Percentiles rank a stretch among this genome's conserved stretches.
Conservation (phyloP, 2,329 filamentous ascomycete genomes). For the Knoxdaviesia capensis region DNA sequence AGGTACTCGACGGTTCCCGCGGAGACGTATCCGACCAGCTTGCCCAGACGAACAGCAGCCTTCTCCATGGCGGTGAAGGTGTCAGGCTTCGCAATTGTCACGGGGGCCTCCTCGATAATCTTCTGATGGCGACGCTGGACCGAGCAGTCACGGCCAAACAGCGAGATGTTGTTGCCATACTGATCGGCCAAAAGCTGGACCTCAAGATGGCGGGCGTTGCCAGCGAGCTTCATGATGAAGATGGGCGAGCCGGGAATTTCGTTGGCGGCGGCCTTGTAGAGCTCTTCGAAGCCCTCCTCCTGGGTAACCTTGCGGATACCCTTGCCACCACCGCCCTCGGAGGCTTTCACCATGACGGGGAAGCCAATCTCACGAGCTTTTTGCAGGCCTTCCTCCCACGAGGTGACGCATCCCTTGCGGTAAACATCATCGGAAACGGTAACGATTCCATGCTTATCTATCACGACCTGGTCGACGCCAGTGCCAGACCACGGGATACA, state of each 20-base stretch:
- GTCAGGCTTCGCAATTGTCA: conserved; percentile 75
- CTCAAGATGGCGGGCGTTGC: conserved; percentile 89
- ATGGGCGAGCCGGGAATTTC: conserved; percentile 98
- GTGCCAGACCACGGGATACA: conserved; percentile 99
- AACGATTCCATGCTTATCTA: conserved; percentile 72
- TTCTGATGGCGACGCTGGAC: conserved; percentile 97
- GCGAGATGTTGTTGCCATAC: conserved; percentile 98
- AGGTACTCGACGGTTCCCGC: conserved; percentile 98
- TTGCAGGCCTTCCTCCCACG: conserved; percentile 72
- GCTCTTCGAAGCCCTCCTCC: conserved; percentile 64
- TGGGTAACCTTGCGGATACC: conserved; percentile 88
- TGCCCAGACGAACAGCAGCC: conserved; percentile 82
- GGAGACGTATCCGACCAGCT: conserved; percentile 92
- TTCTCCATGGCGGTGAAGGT: conserved; percentile 96
- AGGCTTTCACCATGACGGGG: conserved; percentile 99
- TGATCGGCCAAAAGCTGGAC: conserved; percentile 95
- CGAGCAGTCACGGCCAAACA: conserved; percentile 96
- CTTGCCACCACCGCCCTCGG: conserved; percentile 96
- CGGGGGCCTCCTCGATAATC: conserved; percentile 97
- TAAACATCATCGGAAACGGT: conserved; percentile 78
- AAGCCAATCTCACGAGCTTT: conserved; percentile 87
- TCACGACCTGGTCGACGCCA: conserved; percentile 60
- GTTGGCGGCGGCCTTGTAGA: conserved; percentile 91
- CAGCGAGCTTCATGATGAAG: conserved; percentile 99
- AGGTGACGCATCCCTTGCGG: conserved; percentile 74